These are phyloP conservation scores for Buddleja alternifolia DNA, from an alignment of 257 asterid genomes.

Conservation along the genomic window DNA sequence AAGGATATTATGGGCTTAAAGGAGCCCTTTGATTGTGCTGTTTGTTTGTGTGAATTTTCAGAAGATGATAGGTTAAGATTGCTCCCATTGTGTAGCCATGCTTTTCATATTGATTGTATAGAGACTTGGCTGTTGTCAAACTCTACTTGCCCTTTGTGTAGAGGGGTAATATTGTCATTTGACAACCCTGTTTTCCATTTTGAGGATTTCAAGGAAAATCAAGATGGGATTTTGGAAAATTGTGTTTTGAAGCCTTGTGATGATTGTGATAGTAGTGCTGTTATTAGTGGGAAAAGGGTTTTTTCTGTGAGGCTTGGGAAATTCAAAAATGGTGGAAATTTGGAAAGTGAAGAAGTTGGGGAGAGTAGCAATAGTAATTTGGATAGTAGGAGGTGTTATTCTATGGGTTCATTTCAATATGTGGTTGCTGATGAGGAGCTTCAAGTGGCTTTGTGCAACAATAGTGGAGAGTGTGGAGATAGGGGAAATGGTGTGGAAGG, in stretches of 20 bases:
- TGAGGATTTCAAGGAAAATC: slow-evolving; percentile 53
- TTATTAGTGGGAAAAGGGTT: slow-evolving; percentile 64
- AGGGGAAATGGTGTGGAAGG: slow-evolving; percentile 37
- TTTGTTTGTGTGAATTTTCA: slow-evolving; percentile 64
- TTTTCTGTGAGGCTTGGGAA: slow-evolving; percentile 91
- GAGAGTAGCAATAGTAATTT: slow-evolving; percentile 73
- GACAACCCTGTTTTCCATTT: slow-evolving; percentile 66
- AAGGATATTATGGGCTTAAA: slow-evolving; percentile 55
- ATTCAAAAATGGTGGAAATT: slow-evolving; percentile 46
- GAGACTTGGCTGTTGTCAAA: slow-evolving; percentile 90
- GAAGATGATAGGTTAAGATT: slow-evolving; percentile 54
- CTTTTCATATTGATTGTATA: slow-evolving; percentile 73
- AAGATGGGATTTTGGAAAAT: slow-evolving; percentile 43
- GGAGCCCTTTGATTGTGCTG: slow-evolving; percentile 76
- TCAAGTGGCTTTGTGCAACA: slow-evolving; percentile 70
- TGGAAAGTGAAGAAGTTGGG: slow-evolving; percentile 64
- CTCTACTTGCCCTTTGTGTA: slow-evolving; percentile 86
- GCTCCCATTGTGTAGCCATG: slow-evolving; percentile 59
- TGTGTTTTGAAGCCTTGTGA: slow-evolving; percentile 38
- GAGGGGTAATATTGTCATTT: slow-evolving; percentile 68
- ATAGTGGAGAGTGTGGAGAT: slow-evolving; percentile 36
- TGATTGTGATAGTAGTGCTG: slow-evolving; percentile 37
- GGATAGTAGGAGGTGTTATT: slow-evolving; percentile 88
- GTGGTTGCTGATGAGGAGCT: slow-evolving; percentile 87
- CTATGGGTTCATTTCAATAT: slow-evolving; percentile 95